Conservation (phyloP, 2,329 filamentous ascomycete species). For the Lanzia echinophila region DNA sequence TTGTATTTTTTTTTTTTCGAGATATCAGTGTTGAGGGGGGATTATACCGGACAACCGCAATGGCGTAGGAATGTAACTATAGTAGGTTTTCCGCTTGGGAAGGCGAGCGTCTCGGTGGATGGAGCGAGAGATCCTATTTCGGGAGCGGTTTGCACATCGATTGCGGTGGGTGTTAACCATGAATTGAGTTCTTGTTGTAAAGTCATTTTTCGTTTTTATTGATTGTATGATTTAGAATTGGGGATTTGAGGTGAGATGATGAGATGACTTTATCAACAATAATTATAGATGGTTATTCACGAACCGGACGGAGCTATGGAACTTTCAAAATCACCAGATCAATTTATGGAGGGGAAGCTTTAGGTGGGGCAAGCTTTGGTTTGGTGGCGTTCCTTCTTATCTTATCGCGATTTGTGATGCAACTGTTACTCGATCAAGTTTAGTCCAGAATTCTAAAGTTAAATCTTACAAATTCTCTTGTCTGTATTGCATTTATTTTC, state of each 20-base stretch:
- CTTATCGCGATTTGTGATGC: neutral
- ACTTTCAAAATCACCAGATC: no score
- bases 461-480: neutral
- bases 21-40: neutral
- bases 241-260: neutral
- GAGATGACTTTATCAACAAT: neutral
- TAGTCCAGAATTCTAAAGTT: no score
- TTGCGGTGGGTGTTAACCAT: constrained; percentile 21
- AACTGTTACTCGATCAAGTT: neutral
- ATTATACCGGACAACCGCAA: constrained; percentile 67
- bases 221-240: no score
- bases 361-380: neutral
- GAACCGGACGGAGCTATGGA: no score
- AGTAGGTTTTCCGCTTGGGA: constrained; percentile 48
- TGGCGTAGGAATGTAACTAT: constrained; percentile 64
- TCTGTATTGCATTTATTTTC: no score
- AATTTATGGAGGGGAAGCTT: constrained; percentile 4
- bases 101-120: constrained; percentile 44
- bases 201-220: constrained; percentile 20
- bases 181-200: constrained; percentile 28
- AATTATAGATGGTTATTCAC: no score
- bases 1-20: neutral
- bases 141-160: constrained; percentile 41
- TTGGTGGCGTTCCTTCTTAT: no score
- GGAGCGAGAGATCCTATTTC: constrained; percentile 51